Conservation (phyloP, 495 filamentous ascomycete genomes). For the Friedmanniomyces simplex region DNA sequence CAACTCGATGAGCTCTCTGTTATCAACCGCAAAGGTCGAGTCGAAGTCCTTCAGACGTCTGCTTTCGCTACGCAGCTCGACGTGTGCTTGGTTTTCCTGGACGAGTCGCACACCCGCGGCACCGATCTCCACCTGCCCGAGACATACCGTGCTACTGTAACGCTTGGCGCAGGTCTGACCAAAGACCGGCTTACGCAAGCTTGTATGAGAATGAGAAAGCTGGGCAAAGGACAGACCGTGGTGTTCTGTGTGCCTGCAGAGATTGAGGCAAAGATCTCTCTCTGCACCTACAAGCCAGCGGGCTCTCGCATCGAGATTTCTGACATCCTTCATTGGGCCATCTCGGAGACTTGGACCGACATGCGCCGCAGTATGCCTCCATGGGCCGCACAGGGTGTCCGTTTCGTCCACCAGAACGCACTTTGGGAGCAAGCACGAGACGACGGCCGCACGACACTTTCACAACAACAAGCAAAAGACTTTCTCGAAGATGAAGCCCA, state of each 20-base stretch:
- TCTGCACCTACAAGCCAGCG: neutral
- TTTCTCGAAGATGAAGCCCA: constrained; percentile 44
- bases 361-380: constrained; percentile 41
- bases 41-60: constrained; percentile 47
- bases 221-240: constrained; percentile 29
- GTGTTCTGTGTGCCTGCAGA: constrained; percentile 39
- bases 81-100: constrained; percentile 58
- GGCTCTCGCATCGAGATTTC: constrained; percentile 30
- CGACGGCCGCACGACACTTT: constrained; percentile 5
- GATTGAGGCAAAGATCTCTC: constrained; percentile 33
- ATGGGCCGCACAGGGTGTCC: constrained; percentile 50
- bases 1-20: constrained; percentile 39
- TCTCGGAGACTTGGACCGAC: constrained; percentile 46
- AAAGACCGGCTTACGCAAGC: constrained; percentile 69
- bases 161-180: constrained; percentile 53
- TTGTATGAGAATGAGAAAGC: constrained; percentile 37
- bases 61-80: constrained; percentile 51
- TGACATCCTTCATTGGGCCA: constrained; percentile 50
- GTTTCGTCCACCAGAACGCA: constrained; percentile 30
- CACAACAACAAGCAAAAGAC: constrained; percentile 28
- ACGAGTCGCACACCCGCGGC: constrained; percentile 67
- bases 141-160: constrained; percentile 54
- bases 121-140: constrained; percentile 58
- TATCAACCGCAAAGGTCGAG: constrained; percentile 35
- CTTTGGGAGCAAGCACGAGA: neutral